Evolutionary conservation across 2,329 filamentous ascomycete genomes (phyloP).

Genomic region (Aspergillus fructus): DNA sequence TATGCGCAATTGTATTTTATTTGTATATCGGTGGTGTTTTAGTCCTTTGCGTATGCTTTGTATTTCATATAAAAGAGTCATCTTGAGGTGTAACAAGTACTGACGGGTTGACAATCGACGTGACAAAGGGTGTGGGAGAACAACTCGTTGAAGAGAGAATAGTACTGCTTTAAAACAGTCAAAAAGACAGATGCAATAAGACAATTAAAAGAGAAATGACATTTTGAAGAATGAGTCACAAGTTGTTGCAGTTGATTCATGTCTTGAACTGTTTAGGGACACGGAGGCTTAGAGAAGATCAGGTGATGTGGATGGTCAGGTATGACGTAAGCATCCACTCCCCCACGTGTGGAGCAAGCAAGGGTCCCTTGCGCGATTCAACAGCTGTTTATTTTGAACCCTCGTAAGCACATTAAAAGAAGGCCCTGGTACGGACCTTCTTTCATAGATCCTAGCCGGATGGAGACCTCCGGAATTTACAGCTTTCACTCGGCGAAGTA

Average conservation of each 20-base stretch:
- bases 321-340: neutral
- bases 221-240: constrained; percentile 15
- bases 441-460: neutral
- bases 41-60: constrained; percentile 10
- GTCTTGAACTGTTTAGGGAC: neutral
- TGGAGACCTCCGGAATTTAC: neutral
- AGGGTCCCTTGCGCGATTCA: neutral
- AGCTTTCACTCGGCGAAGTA: neutral
- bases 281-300: neutral
- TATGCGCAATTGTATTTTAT: constrained; percentile 8
- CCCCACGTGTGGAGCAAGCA: neutral
- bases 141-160: neutral
- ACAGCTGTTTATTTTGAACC: neutral
- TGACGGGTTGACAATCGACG: neutral
- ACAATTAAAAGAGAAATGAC: constrained; percentile 6
- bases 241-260: neutral
- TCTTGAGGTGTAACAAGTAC: constrained; percentile 14
- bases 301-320: neutral
- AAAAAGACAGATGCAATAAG: neutral
- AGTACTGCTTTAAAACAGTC: neutral
- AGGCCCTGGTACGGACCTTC: neutral
- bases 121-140: neutral
- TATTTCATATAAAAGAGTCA: constrained; percentile 18
- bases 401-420: neutral
- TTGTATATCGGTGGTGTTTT: constrained; percentile 7